A percentile compares a stretch with the other conserved stretches of the same genome.
Conservation (phyloP, 1,139 yeast genomes). For the Protomyces macrosporus region DNA sequence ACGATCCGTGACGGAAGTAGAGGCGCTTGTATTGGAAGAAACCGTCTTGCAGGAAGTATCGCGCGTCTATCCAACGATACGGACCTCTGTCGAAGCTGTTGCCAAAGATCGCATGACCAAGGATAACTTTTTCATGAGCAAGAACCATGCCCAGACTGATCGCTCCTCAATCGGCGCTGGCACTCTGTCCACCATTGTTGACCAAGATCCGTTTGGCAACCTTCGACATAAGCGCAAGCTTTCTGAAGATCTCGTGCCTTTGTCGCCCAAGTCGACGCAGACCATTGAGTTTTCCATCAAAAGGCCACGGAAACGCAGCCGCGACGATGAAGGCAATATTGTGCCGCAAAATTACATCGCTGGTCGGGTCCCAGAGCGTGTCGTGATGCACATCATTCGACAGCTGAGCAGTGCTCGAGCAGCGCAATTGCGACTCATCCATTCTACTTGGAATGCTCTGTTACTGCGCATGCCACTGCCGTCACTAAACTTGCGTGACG, state of each 20-base stretch:
- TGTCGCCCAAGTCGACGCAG: not conserved
- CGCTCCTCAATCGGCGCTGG: slow-evolving; percentile 4
- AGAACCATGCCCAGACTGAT: not conserved
- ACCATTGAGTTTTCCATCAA: not conserved
- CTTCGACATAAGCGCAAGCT: slow-evolving; percentile 4
- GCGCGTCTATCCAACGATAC: slow-evolving; percentile 52
- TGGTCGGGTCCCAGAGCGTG: slow-evolving; percentile 28
- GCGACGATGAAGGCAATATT: not conserved
- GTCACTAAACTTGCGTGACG: slow-evolving; percentile 52
- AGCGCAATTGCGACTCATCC: slow-evolving; percentile 29
- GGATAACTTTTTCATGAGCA: slow-evolving; percentile 8
- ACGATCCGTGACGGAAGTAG: slow-evolving; percentile 56
- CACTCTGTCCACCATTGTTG: not conserved
- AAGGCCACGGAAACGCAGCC: slow-evolving; percentile 2
- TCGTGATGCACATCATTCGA: slow-evolving; percentile 26
- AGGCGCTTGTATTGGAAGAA: slow-evolving; percentile 55
- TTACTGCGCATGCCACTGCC: slow-evolving; percentile 37
- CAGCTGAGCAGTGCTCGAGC: slow-evolving; percentile 26
- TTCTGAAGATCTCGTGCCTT: not conserved
- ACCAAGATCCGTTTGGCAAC: slow-evolving; percentile 8
- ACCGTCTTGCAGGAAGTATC: slow-evolving; percentile 52
- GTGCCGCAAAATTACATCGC: not conserved
- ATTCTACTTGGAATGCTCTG: slow-evolving; percentile 30
- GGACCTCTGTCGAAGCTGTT: slow-evolving; percentile 55
- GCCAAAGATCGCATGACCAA: slow-evolving; percentile 54